Evolutionary conservation across 192 early-diverging fungal genomes (phyloP).

Genomic region (Umbelopsis vinacea): DNA sequence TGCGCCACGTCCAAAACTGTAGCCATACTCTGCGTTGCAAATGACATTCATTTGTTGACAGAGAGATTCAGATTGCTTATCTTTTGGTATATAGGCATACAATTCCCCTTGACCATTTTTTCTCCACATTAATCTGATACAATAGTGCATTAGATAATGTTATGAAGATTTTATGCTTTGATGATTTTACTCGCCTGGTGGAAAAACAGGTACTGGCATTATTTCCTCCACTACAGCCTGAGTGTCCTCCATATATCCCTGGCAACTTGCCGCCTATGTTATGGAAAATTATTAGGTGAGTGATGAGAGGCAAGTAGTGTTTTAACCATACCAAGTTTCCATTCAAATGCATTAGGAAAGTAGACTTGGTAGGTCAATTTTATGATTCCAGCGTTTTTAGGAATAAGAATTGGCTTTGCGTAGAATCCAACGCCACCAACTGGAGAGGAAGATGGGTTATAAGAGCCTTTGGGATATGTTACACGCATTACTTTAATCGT

Average conservation of each 20-base stretch:
- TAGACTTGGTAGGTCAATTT: slow-evolving; percentile 33
- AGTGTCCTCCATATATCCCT: slow-evolving; percentile 57
- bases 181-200: slow-evolving; percentile 50
- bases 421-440: slow-evolving; percentile 24
- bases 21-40: slow-evolving; percentile 57
- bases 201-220: slow-evolving; percentile 54
- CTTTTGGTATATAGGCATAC: slow-evolving; percentile 52
- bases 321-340: slow-evolving; percentile 29
- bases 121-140: slow-evolving; percentile 48
- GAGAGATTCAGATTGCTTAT: slow-evolving; percentile 18
- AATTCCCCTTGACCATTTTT: slow-evolving; percentile 53
- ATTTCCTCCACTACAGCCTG: slow-evolving; percentile 55
- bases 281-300: background rate
- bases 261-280: slow-evolving; percentile 59
- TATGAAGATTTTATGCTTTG: background rate
- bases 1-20: slow-evolving; percentile 53
- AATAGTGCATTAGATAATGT: background rate
- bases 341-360: slow-evolving; percentile 45
- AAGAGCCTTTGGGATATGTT: slow-evolving; percentile 21
- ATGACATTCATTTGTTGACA: slow-evolving; percentile 42
- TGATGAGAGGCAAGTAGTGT: background rate
- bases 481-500: slow-evolving; percentile 6
- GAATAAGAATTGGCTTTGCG: slow-evolving; percentile 11
- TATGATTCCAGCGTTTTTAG: background rate
- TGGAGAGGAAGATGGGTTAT: background rate